Evolutionary conservation across 2,329 filamentous ascomycete species (phyloP).

Genomic region (Calonectria pauciramosa): DNA sequence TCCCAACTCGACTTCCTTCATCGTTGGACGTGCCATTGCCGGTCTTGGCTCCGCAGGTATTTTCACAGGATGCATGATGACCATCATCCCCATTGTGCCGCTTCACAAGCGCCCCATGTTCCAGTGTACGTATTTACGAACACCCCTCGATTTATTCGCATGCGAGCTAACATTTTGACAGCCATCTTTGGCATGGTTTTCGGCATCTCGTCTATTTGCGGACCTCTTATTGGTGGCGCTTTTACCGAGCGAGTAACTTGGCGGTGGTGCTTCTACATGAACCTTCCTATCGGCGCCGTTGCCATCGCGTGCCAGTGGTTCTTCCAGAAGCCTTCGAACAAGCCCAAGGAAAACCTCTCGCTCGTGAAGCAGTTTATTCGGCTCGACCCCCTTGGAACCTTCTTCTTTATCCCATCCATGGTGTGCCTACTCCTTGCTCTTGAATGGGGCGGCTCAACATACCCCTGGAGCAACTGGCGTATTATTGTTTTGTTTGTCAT

Average conservation of each 20-base stretch:
- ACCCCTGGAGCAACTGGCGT: slow-evolving; percentile 66
- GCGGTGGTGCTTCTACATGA: slow-evolving; percentile 73
- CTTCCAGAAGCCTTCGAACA: slow-evolving; percentile 60
- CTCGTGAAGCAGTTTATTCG: slow-evolving; percentile 61
- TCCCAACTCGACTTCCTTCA: slow-evolving; percentile 66
- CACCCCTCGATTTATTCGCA: background rate
- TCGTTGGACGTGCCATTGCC: slow-evolving; percentile 69
- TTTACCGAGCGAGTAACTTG: slow-evolving; percentile 64
- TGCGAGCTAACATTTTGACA: slow-evolving; percentile 36
- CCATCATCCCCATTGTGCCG: slow-evolving; percentile 71
- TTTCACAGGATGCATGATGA: slow-evolving; percentile 69
- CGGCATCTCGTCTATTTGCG: slow-evolving; percentile 66
- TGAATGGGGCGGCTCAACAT: slow-evolving; percentile 72
- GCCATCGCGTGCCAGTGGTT: slow-evolving; percentile 63
- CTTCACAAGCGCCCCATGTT: slow-evolving; percentile 72
- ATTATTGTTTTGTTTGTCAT: slow-evolving; percentile 68
- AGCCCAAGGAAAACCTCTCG: slow-evolving; percentile 46
- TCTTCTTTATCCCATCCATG: slow-evolving; percentile 71
- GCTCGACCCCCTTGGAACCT: slow-evolving; percentile 71
- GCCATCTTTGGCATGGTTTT: slow-evolving; percentile 68
- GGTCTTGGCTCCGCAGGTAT: slow-evolving; percentile 70
- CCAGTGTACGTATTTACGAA: slow-evolving; percentile 53
- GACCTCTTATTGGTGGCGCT: slow-evolving; percentile 67
- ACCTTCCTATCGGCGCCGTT: slow-evolving; percentile 68
- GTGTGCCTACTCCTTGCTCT: slow-evolving; percentile 73